These are phyloP conservation scores for Nannizziopsis arthrosporioides DNA, from an alignment of 2,329 filamentous ascomycete species.

Conservation along the genomic window DNA sequence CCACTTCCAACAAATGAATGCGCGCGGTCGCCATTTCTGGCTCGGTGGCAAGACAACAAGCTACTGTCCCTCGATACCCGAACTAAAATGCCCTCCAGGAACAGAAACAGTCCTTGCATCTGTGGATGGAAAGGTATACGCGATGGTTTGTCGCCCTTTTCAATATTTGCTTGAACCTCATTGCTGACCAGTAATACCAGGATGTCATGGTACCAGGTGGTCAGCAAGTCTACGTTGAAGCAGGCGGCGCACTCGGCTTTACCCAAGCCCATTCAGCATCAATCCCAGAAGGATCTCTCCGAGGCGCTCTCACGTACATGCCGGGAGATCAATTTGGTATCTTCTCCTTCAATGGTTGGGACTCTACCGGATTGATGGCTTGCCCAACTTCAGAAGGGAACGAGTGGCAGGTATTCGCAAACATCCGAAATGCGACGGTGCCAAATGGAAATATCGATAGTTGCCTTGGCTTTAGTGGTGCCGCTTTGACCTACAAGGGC, in stretches of 20 bases:
- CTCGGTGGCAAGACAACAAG: slow-evolving; percentile 37
- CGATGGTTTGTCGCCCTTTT: slow-evolving; percentile 11
- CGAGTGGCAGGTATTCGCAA: slow-evolving; percentile 34
- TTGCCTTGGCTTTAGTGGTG: slow-evolving; percentile 32
- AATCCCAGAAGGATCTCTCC: slow-evolving; percentile 41
- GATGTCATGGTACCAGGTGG: slow-evolving; percentile 50
- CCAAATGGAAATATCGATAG: slow-evolving; percentile 29
- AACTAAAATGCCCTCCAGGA: slow-evolving; percentile 36
- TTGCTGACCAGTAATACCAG: slow-evolving; percentile 23
- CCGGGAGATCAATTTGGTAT: slow-evolving; percentile 20
- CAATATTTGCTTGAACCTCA: neutral
- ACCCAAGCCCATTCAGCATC: slow-evolving; percentile 44
- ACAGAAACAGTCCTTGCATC: slow-evolving; percentile 38
- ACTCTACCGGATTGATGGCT: slow-evolving; percentile 34
- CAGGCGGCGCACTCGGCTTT: slow-evolving; percentile 45
- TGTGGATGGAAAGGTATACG: slow-evolving; percentile 25
- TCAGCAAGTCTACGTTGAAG: slow-evolving; percentile 48
- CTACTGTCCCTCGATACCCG: slow-evolving; percentile 39
- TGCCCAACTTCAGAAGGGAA: slow-evolving; percentile 27
- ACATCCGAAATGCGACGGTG: slow-evolving; percentile 31
- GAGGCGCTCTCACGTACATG: slow-evolving; percentile 39
- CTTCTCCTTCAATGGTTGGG: slow-evolving; percentile 27
- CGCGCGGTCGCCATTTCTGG: slow-evolving; percentile 40
- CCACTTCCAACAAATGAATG: slow-evolving; percentile 38
- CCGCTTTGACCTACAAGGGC: slow-evolving; percentile 22